Conservation (phyloP, 768 basidiomycete genomes). For the Cystobasidium tubakii region DNA sequence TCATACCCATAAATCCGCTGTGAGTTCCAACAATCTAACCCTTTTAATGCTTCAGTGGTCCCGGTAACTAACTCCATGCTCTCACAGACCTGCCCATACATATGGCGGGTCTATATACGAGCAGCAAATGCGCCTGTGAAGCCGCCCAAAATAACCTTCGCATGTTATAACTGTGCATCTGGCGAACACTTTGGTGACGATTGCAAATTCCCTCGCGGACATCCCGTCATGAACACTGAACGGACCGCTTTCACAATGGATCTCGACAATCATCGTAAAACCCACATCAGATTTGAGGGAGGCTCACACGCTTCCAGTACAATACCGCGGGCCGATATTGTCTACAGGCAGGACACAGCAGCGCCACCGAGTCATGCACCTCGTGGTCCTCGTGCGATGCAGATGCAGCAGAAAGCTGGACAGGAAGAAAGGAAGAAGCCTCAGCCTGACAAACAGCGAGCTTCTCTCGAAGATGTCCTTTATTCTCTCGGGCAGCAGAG, state of each 20-base stretch:
- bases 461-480: neutral
- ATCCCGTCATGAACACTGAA: slow-evolving; percentile 21
- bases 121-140: neutral
- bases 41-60: too few species aligned
- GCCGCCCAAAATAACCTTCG: slow-evolving; percentile 11
- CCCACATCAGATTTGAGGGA: neutral
- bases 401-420: neutral
- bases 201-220: slow-evolving; percentile 36
- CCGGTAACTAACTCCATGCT: neutral
- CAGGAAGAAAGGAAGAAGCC: slow-evolving; percentile 7
- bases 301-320: neutral
- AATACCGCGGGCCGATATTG: slow-evolving; percentile 23
- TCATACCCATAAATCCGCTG: slow-evolving; percentile 10
- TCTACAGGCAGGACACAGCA: slow-evolving; percentile 6
- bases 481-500: neutral
- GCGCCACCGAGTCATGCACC: neutral
- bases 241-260: slow-evolving; percentile 32
- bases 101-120: slow-evolving; percentile 37
- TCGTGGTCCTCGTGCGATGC: slow-evolving; percentile 6
- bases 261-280: slow-evolving; percentile 15
- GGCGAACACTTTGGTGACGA: slow-evolving; percentile 30
- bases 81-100: slow-evolving; percentile 25
- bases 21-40: neutral
- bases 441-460: neutral
- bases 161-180: slow-evolving; percentile 39